These are phyloP conservation scores for Fusarium sp. DNA, from an alignment of 2,329 filamentous ascomycete species.

Conservation along the genomic window DNA sequence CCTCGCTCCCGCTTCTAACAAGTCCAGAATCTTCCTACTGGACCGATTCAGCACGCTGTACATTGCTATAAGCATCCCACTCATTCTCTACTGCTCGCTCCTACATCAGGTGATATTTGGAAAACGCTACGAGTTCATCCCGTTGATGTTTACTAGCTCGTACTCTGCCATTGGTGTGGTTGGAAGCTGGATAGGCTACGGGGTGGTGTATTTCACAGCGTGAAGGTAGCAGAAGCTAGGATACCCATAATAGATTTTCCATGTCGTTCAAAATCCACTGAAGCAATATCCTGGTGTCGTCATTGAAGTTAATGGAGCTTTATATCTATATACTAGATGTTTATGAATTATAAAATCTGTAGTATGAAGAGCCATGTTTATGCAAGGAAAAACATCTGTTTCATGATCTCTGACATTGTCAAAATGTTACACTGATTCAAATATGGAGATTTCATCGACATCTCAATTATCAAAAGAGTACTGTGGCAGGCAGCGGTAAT, in stretches of 20 bases:
- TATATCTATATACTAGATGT: not conserved
- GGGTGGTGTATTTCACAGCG: slow-evolving; percentile 86
- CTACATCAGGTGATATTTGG: slow-evolving; percentile 88
- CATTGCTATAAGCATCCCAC: slow-evolving; percentile 87
- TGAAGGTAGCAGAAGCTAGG: slow-evolving; percentile 47
- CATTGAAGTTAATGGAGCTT: not conserved
- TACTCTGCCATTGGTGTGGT: slow-evolving; percentile 96
- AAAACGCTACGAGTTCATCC: slow-evolving; percentile 86
- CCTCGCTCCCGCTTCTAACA: slow-evolving; percentile 84
- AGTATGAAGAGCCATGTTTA: not conserved
- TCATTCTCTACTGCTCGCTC: slow-evolving; percentile 90
- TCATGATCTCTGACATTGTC: too few relatives aligned
- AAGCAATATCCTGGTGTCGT: not conserved
- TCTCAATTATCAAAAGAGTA: not conserved
- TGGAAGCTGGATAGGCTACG: slow-evolving; percentile 94
- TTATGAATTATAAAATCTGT: not conserved
- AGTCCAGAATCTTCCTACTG: slow-evolving; percentile 86
- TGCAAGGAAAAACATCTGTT: too few relatives aligned
- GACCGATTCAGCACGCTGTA: slow-evolving; percentile 93
- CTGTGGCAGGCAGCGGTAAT: slow-evolving; percentile 4
- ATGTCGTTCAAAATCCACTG: not conserved
- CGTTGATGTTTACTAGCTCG: slow-evolving; percentile 96
- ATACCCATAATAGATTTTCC: slow-evolving; percentile 46
- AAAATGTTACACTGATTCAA: too few relatives aligned
- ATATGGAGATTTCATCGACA: not conserved